phyloP scores from a whole-genome alignment of 2,329 filamentous ascomycete genomes.

The Hypoxylon sp. region DNA sequence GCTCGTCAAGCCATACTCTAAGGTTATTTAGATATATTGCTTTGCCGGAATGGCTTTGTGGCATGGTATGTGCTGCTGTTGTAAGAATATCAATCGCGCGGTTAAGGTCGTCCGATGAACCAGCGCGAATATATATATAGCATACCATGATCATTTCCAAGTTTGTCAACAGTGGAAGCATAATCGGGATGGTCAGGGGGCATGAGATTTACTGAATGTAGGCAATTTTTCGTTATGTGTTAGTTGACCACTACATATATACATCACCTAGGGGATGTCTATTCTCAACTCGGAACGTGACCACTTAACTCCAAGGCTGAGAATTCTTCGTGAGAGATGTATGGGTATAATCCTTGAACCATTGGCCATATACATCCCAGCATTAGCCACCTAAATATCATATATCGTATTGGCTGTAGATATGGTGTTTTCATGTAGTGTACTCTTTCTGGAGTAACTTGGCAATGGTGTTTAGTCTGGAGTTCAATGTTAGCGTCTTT shows the following conservation, averaged over 20 bases:
- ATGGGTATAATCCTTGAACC: constrained; percentile 17
- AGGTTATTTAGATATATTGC: too few species aligned
- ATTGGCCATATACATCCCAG: constrained; percentile 10
- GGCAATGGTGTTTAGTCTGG: constrained; percentile 73
- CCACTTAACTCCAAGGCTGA: neutral
- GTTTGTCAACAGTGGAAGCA: neutral
- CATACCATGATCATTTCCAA: neutral
- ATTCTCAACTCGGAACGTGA: constrained; percentile 3
- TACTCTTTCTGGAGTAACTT: constrained; percentile 75
- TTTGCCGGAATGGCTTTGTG: neutral
- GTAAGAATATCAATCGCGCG: neutral
- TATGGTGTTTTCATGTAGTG: constrained; percentile 56
- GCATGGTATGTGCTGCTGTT: neutral
- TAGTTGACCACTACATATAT: neutral
- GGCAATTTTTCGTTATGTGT: neutral
- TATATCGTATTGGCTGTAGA: constrained; percentile 1
- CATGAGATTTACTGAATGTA: neutral
- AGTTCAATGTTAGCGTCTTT: constrained; percentile 47
- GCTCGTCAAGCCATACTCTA: too few species aligned
- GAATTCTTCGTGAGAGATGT: neutral
- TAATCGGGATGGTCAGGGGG: too few species aligned
- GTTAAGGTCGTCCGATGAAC: neutral
- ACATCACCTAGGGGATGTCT: neutral
- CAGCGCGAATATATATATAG: too few species aligned
- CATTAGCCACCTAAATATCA: neutral